Conservation (phyloP, 306 rosid genomes). For the Rosa rugosa region DNA sequence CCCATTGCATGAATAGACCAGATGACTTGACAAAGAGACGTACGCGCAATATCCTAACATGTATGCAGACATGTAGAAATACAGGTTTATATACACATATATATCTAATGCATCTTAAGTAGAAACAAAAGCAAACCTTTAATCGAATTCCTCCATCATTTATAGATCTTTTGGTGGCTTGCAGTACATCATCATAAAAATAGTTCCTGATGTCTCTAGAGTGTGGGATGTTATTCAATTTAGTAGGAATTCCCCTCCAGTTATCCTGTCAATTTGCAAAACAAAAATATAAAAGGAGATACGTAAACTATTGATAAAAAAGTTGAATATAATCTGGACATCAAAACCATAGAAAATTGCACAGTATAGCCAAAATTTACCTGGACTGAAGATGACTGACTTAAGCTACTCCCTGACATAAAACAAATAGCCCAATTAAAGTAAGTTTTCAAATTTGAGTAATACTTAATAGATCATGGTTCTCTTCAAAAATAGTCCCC, state of each 20-base stretch:
- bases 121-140: constrained; percentile 45
- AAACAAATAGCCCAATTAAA: background rate
- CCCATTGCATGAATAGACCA: background rate
- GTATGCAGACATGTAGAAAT: background rate
- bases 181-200: constrained; percentile 81
- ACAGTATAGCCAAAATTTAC: constrained; percentile 34
- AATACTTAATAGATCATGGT: background rate
- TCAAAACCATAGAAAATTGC: constrained; percentile 18
- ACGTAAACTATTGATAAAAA: constrained; percentile 19
- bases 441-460: background rate
- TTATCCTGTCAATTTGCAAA: constrained; percentile 63
- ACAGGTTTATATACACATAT: too few relatives aligned
- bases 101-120: background rate
- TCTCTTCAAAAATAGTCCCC: background rate
- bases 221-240: constrained; percentile 88
- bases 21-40: background rate
- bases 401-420: constrained; percentile 44
- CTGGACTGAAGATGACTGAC: constrained; percentile 43
- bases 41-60: background rate
- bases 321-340: constrained; percentile 2
- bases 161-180: constrained; percentile 73
- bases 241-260: constrained; percentile 98
- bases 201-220: constrained; percentile 88
- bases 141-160: constrained; percentile 67
- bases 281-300: constrained; percentile 40